Evolutionary conservation across 139 green algal genomes (phyloP).

Genomic region (Chlamydomonas sphaeroides): DNA sequence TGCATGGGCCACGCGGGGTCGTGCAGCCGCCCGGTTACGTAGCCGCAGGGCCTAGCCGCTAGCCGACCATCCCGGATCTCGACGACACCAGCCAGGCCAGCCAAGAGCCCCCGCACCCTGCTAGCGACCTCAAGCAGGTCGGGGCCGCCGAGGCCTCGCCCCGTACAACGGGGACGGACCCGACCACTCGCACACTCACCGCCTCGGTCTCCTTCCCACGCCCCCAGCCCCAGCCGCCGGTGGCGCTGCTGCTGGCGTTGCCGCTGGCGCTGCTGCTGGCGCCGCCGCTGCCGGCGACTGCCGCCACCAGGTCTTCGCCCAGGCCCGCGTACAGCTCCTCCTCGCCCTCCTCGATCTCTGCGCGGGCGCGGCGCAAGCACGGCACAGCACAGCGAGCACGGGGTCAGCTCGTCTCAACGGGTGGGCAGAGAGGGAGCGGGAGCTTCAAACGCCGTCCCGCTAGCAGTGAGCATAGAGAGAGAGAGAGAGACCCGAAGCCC

Average conservation of each 20-base stretch:
- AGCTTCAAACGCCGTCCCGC: too few relatives aligned
- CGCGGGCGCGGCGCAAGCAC: neutral
- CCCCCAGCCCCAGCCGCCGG: slow-evolving; percentile 25
- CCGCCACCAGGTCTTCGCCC: neutral
- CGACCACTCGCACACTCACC: neutral
- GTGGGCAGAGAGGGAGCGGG: too few relatives aligned
- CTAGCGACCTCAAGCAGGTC: too few relatives aligned
- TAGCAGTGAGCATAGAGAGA: too few relatives aligned
- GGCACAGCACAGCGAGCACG: neutral
- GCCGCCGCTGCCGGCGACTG: neutral
- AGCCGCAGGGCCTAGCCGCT: too few relatives aligned
- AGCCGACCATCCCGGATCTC: too few relatives aligned
- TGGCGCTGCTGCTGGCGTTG: neutral
- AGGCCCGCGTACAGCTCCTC: neutral
- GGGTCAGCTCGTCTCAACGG: too few relatives aligned
- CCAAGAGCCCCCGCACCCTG: too few relatives aligned
- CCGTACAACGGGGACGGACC: neutral
- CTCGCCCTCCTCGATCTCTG: slow-evolving; percentile 40
- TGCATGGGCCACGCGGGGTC: too few relatives aligned
- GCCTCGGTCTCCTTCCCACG: slow-evolving; percentile 24
- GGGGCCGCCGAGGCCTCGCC: neutral
- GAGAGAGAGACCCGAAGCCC: too few relatives aligned
- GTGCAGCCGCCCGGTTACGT: too few relatives aligned
- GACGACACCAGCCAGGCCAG: too few relatives aligned
- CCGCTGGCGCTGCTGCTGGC: neutral